Percentiles rank a stretch among this genome's conserved stretches.
Evolutionary conservation across 73 alveolate genomes (phyloP).

Genomic region (Tetrahymena thermophila): DNA sequence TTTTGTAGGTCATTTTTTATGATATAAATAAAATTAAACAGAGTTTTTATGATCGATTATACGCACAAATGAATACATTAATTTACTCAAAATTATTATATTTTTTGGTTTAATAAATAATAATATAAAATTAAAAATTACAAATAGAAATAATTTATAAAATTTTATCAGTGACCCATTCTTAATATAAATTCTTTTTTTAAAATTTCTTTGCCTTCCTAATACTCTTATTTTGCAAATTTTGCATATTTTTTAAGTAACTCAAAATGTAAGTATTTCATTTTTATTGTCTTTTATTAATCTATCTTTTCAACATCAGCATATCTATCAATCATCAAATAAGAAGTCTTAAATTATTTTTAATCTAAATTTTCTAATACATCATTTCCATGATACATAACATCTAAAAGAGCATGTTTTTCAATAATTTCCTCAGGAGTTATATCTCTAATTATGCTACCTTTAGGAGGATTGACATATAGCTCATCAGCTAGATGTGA

Average conservation of each 20-base stretch:
- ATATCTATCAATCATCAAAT: constrained; percentile 3
- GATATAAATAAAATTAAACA: too few relatives aligned
- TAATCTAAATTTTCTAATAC: constrained; percentile 1
- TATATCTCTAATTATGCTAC: constrained; percentile 10
- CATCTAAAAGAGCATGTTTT: constrained; percentile 41
- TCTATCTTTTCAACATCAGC: constrained; percentile 30
- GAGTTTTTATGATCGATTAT: too few relatives aligned
- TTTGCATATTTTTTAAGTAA: constrained; percentile 23
- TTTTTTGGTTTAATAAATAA: too few relatives aligned
- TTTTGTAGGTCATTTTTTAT: too few relatives aligned
- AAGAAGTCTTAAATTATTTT: not conserved
- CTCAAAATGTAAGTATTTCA: constrained; percentile 38
- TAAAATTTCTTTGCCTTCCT: not conserved
- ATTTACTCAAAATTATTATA: too few relatives aligned
- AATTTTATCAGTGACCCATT: not conserved
- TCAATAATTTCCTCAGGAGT: constrained; percentile 32
- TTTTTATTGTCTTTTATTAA: not conserved
- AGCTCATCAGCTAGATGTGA: constrained; percentile 30
- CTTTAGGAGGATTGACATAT: constrained; percentile 16
- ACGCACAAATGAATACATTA: too few relatives aligned
- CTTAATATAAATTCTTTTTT: not conserved
- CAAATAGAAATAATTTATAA: not conserved
- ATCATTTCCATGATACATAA: constrained; percentile 27
- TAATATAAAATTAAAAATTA: too few relatives aligned
- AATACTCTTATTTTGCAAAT: not conserved